phyloP scores from a whole-genome alignment of 2,329 filamentous ascomycete species.

The Pseudonectria buxi region DNA sequence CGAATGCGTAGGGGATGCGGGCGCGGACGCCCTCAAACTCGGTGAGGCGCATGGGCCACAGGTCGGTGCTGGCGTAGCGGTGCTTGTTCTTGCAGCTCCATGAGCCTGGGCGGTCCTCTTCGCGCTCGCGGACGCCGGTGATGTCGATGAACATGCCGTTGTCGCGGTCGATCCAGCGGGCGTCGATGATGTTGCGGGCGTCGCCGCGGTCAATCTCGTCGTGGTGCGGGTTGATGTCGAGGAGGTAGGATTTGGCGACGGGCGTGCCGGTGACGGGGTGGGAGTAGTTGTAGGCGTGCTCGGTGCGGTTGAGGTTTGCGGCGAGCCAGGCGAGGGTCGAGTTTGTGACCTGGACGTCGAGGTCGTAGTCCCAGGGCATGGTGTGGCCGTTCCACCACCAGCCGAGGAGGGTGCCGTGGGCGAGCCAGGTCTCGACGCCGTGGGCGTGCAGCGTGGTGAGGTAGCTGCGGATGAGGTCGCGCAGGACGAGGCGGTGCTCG shows the following conservation, averaged over 20 bases:
- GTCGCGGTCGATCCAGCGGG: constrained; percentile 69
- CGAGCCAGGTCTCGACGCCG: constrained; percentile 75
- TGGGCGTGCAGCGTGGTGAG: constrained; percentile 57
- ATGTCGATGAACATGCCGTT: constrained; percentile 82
- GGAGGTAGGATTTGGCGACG: constrained; percentile 51
- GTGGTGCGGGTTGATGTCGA: constrained; percentile 71
- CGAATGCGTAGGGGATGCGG: constrained; percentile 62
- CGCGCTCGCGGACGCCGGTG: constrained; percentile 65
- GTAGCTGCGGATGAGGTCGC: constrained; percentile 68
- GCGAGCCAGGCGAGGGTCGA: constrained; percentile 60
- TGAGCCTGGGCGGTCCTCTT: constrained; percentile 52
- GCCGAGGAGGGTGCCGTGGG: constrained; percentile 74
- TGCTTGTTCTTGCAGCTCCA: constrained; percentile 80
- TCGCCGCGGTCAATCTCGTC: constrained; percentile 54
- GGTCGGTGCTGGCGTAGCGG: constrained; percentile 59
- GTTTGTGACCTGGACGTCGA: constrained; percentile 72
- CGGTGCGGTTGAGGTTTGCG: constrained; percentile 61
- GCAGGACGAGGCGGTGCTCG: constrained; percentile 58
- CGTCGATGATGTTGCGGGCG: constrained; percentile 75
- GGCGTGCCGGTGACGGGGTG: constrained; percentile 34
- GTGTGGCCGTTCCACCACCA: constrained; percentile 84
- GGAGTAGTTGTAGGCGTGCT: constrained; percentile 47
- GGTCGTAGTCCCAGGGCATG: constrained; percentile 78
- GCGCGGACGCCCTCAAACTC: constrained; percentile 69
- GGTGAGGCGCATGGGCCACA: constrained; percentile 69